phyloP scores from a whole-genome alignment of 2,329 filamentous ascomycete genomes.

The Neopestalotiopsis clavispora region DNA sequence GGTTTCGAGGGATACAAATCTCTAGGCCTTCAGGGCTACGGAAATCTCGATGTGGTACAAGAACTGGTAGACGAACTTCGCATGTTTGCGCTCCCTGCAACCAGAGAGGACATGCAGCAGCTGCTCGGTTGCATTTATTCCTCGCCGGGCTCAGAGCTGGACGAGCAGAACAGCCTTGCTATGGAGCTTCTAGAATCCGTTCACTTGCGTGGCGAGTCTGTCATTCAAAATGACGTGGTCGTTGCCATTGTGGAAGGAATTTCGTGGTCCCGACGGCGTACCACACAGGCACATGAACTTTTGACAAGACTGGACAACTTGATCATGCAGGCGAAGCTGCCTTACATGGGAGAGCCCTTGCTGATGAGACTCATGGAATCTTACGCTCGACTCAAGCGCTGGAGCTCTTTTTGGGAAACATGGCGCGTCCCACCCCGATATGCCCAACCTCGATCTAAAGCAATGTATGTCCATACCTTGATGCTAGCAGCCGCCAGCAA shows the following conservation, averaged over 20 bases:
- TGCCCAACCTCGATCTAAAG: slow-evolving; percentile 50
- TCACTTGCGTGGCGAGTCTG: slow-evolving; percentile 47
- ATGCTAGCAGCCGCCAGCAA: slow-evolving; percentile 48
- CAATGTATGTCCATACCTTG: slow-evolving; percentile 62
- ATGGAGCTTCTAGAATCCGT: slow-evolving; percentile 50
- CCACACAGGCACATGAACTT: slow-evolving; percentile 40
- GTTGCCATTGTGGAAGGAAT: slow-evolving; percentile 50
- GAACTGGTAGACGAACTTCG: slow-evolving; percentile 43
- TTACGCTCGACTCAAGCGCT: slow-evolving; percentile 53
- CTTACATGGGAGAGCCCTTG: slow-evolving; percentile 43
- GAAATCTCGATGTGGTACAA: slow-evolving; percentile 30
- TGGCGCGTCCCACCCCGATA: slow-evolving; percentile 62
- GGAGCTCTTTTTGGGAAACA: slow-evolving; percentile 63
- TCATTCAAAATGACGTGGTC: slow-evolving; percentile 53
- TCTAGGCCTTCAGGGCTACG: slow-evolving; percentile 20
- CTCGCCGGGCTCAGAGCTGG: slow-evolving; percentile 22
- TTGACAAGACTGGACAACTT: slow-evolving; percentile 51
- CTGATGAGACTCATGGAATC: slow-evolving; percentile 48
- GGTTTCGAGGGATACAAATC: slow-evolving; percentile 21
- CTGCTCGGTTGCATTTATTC: slow-evolving; percentile 46
- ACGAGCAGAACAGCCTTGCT: slow-evolving; percentile 42
- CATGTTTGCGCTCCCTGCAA: slow-evolving; percentile 40
- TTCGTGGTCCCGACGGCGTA: slow-evolving; percentile 36
- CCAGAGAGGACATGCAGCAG: slow-evolving; percentile 38
- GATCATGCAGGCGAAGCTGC: slow-evolving; percentile 41